A percentile compares a stretch with the other conserved stretches of the same genome.
Evolutionary conservation across 345 rosid genomes (phyloP).

Genomic region (Syzygium grande): DNA sequence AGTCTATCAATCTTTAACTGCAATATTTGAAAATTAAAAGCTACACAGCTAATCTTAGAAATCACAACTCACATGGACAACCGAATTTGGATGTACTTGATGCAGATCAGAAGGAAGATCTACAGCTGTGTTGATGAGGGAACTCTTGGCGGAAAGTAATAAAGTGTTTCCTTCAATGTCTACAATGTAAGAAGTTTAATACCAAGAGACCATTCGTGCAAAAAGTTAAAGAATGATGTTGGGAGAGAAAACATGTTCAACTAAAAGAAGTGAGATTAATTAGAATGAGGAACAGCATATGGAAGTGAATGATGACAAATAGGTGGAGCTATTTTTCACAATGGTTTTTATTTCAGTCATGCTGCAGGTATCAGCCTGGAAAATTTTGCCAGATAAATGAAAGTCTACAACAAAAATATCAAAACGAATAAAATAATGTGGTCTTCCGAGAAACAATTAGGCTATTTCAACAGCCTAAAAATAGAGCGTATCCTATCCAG

Average conservation of each 20-base stretch:
- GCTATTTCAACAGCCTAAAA: not conserved
- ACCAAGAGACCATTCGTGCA: not conserved
- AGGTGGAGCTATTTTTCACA: not conserved
- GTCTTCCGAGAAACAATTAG: not conserved
- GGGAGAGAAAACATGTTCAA: not conserved
- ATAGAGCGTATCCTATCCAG: not conserved
- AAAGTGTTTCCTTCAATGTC: slow-evolving; percentile 69
- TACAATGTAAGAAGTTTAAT: slow-evolving; percentile 15
- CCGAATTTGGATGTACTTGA: slow-evolving; percentile 49
- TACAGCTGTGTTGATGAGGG: slow-evolving; percentile 51
- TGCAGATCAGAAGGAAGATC: slow-evolving; percentile 68
- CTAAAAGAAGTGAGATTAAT: not conserved
- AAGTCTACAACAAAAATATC: not conserved
- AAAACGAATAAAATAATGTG: not conserved
- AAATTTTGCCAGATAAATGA: not conserved
- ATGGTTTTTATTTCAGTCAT: not conserved
- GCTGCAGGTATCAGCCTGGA: not conserved
- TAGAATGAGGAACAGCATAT: not conserved
- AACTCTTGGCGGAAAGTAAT: slow-evolving; percentile 77
- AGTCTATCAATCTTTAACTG: not conserved
- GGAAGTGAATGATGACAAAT: not conserved
- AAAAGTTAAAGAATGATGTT: not conserved
- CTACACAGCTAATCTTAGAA: not conserved
- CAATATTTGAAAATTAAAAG: not conserved
- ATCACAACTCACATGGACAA: slow-evolving; percentile 57